Base-by-base conservation (phyloP, 2,329 filamentous ascomycete species). In the Fusarium luffae region DNA sequence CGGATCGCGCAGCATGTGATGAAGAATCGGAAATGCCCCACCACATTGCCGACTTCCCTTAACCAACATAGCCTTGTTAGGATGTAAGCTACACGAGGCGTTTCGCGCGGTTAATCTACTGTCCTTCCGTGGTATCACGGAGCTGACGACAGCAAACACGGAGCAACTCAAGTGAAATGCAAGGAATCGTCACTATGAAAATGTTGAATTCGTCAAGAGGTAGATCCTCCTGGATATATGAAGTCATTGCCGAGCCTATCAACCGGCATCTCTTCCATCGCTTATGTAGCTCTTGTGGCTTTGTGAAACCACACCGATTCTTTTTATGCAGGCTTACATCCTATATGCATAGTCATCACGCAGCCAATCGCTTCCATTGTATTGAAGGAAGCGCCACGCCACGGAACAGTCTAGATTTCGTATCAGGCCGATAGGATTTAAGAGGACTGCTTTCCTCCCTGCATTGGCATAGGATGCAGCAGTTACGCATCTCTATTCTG, bases 271-370 rank as follows among this genome's bases (percentile, higher is more conserved):
- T 5, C 18, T 25, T 18, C 14, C 10, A 11, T 23, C 21, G 14
- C 19, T 34, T 23, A 12, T 12, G 27, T 28, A 13, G 7, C 5
- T 27, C 7, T 23, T 42, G 11, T 27, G 14, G 19, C 23, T 59
- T 16, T 16, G 44, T 37, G 44, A 30, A 28, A 25, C 37, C 23
- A 37, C 28, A 44, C 21, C 34, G 34, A 37, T n/a, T n/a, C 34
- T 11, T 51, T 7, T 46, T 1, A 41, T 63, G 61, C 43, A 49
- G 19, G 58, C 13, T 46, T 54, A 21, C 47, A 41, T 11, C 40
- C 34, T 21, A 9, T 19, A 63, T 64, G 59, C 61, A 63, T 12
- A 3, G 5, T 14, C 5, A 21, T 58, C 59, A 64, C 44, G 42
- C 16, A 18, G 14, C 8, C 9, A 41, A 40, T 50, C n/a, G 2